Conservation (phyloP, 805 yeast genomes). For the Cyberlindnera euphorbiiphila region DNA sequence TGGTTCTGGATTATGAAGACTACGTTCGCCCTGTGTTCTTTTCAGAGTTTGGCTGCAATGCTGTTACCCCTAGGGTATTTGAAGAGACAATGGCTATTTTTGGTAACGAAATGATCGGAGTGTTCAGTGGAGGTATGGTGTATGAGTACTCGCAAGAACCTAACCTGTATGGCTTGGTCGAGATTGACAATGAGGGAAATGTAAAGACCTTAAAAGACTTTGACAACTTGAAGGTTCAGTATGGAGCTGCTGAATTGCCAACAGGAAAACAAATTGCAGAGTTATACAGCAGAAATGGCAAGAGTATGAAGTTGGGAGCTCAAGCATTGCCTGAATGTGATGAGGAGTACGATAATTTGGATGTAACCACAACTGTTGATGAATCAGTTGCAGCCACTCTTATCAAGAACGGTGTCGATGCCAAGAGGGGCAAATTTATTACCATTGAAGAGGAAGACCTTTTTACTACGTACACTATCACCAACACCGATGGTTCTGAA, state of each 20-base stretch:
- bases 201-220: slow-evolving; percentile 59
- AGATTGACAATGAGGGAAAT: slow-evolving; percentile 41
- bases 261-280: slow-evolving; percentile 27
- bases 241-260: slow-evolving; percentile 33
- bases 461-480: slow-evolving; percentile 39
- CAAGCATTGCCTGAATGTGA: slow-evolving; percentile 35
- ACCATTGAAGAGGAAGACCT: slow-evolving; percentile 41
- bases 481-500: slow-evolving; percentile 39
- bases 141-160: slow-evolving; percentile 85
- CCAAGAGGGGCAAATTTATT: slow-evolving; percentile 47
- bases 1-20: slow-evolving; percentile 65
- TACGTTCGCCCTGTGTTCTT: slow-evolving; percentile 78
- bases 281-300: slow-evolving; percentile 23
- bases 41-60: slow-evolving; percentile 91
- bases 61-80: slow-evolving; percentile 71
- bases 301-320: slow-evolving; percentile 23
- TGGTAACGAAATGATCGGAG: slow-evolving; percentile 66
- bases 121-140: slow-evolving; percentile 86
- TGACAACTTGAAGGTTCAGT: slow-evolving; percentile 45
- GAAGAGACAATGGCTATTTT: slow-evolving; percentile 71
- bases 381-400: slow-evolving; percentile 41
- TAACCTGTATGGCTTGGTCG: slow-evolving; percentile 79
- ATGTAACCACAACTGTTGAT: slow-evolving; percentile 35
- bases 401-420: slow-evolving; percentile 47
- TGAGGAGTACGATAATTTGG: slow-evolving; percentile 39